Base-by-base conservation (phyloP, 768 basidiomycete species). In the Tricholoma hemisulphureum region DNA sequence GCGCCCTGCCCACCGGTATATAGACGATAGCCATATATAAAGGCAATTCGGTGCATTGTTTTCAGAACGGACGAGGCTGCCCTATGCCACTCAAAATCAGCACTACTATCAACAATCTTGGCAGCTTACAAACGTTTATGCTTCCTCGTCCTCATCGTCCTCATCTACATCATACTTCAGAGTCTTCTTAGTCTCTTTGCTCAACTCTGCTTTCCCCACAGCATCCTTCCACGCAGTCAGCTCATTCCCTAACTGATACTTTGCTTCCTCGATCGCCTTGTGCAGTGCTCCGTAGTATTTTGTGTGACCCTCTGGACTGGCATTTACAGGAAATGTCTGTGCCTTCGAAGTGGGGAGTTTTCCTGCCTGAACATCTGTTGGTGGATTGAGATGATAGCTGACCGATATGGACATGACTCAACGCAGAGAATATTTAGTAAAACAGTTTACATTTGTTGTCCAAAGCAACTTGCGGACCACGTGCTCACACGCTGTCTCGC, bases 151-250 rank as follows among this genome's bases (percentile, higher is more conserved):
- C 14, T 78, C 84, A 3, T 77, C 80, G 8, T 75, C 79, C 0
- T 80, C 83, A 10, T 75, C 72, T 0, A 70, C 78, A 8, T 77
- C 77, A 7, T 74, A 71, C 55, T 72, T 75, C 45, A 66, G 70
- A 13, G 66, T 71, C 55, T 71, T 76, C 60, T 69, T 76, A 13
- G 71, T 71, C 63, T 91, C 89, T 64, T 88, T 90, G 14, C 65
- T 77, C 63, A 80, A 67, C 68, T 92, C 90, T 6, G 71, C 66
- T 49, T 80, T 87, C 11, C 89, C 87, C 4, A 91, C 84, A 6
- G 80, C 79, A 70, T 92, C 89, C 64, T 86, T 80, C 90, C 89
- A 91, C 5, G 69, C 78, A 0, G 90, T 91, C 69, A 92, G 68
- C 61, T 90, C 86, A 43, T 83, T 77, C 9, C 90, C 90, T 4